Evolutionary conservation across 1,139 yeast species (phyloP).

Genomic region (Geotrichum reessii): DNA sequence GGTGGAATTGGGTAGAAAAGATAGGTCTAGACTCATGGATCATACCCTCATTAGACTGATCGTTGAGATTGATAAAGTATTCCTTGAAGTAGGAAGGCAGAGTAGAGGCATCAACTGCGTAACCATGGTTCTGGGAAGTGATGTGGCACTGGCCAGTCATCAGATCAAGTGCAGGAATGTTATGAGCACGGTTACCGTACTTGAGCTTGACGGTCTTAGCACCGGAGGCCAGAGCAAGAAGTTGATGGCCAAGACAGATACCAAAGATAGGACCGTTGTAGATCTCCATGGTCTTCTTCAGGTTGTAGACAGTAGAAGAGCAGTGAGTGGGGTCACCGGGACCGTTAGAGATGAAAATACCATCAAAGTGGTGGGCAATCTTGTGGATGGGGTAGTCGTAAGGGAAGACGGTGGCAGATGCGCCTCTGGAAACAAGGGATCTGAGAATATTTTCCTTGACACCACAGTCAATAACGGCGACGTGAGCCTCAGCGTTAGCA

Average conservation of each 20-base stretch:
- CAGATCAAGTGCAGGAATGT: slow-evolving; percentile 90
- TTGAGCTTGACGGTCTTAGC: slow-evolving; percentile 88
- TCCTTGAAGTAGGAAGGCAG: slow-evolving; percentile 74
- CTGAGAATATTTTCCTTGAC: slow-evolving; percentile 95
- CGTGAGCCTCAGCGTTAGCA: slow-evolving; percentile 50
- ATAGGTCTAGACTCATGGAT: slow-evolving; percentile 79
- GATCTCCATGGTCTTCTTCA: slow-evolving; percentile 64
- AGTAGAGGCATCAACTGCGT: slow-evolving; percentile 83
- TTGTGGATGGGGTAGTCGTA: slow-evolving; percentile 89
- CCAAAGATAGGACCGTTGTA: slow-evolving; percentile 87
- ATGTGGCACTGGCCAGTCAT: slow-evolving; percentile 90
- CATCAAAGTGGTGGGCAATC: slow-evolving; percentile 88
- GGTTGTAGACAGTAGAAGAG: slow-evolving; percentile 66
- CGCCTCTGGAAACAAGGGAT: slow-evolving; percentile 90
- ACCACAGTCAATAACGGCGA: slow-evolving; percentile 95
- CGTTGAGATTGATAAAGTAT: slow-evolving; percentile 87
- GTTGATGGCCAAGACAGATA: slow-evolving; percentile 94
- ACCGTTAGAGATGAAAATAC: slow-evolving; percentile 90
- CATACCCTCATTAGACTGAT: slow-evolving; percentile 96
- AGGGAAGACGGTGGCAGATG: slow-evolving; percentile 93
- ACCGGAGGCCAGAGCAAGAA: slow-evolving; percentile 89
- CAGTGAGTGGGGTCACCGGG: slow-evolving; percentile 99
- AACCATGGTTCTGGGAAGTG: slow-evolving; percentile 97
- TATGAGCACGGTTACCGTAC: slow-evolving; percentile 98
- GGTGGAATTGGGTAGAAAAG: slow-evolving; percentile 96